Conservation (phyloP, 2,329 filamentous ascomycete genomes). For the Penicillium sp. region DNA sequence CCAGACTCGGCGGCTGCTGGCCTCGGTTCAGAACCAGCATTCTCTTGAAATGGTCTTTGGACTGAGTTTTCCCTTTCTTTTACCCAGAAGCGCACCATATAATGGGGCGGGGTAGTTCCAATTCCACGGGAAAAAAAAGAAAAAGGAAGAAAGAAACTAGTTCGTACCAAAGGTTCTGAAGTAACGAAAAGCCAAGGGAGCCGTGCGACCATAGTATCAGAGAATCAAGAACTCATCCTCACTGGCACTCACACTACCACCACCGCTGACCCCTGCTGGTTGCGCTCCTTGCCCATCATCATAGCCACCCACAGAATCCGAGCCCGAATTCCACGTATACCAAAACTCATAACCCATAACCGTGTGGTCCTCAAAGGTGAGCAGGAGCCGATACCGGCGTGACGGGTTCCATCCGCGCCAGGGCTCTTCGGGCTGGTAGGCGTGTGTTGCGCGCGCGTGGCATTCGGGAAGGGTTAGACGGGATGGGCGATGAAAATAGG, state of each 20-base stretch:
- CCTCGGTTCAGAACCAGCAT: too few species aligned
- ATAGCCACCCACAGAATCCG: neutral
- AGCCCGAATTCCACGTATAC: conserved; percentile 42
- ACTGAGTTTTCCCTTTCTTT: too few species aligned
- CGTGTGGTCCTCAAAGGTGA: conserved; percentile 62
- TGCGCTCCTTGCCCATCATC: conserved; percentile 1
- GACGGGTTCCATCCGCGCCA: conserved; percentile 49
- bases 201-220: neutral
- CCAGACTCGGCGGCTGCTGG: too few species aligned
- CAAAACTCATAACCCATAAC: conserved; percentile 65
- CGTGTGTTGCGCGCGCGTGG: conserved; percentile 38
- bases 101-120: too few species aligned
- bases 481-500: neutral
- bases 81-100: too few species aligned
- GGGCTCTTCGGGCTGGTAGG: conserved; percentile 39
- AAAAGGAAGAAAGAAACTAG: too few species aligned
- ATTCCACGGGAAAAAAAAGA: too few species aligned
- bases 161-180: neutral
- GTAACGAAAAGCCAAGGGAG: neutral
- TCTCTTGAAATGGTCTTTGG: too few species aligned
- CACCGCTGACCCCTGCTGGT: conserved; percentile 19
- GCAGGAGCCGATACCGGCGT: conserved; percentile 57
- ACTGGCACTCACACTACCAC: neutral
- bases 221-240: neutral
- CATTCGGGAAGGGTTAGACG: conserved; percentile 38